Evolutionary conservation across 2,329 filamentous ascomycete genomes (phyloP).

Genomic region (Neurospora crassa): DNA sequence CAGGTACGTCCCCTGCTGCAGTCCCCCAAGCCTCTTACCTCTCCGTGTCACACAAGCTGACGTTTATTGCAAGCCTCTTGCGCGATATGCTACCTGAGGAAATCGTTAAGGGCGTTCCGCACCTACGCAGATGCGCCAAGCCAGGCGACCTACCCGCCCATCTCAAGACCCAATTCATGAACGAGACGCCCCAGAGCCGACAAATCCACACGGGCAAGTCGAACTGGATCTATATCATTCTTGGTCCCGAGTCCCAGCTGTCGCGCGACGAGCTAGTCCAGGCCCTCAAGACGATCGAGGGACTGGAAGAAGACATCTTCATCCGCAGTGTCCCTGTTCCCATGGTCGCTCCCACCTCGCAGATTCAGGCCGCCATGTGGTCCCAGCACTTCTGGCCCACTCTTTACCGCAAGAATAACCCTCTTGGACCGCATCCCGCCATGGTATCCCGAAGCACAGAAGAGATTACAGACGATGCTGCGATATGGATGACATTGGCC

Average conservation of each 20-base stretch:
- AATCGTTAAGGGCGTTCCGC: slow-evolving; percentile 54
- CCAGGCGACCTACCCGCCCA: slow-evolving; percentile 56
- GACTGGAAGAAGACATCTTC: slow-evolving; percentile 42
- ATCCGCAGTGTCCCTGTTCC: slow-evolving; percentile 60
- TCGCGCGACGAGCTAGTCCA: slow-evolving; percentile 41
- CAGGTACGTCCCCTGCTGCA: slow-evolving; percentile 37
- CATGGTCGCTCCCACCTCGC: slow-evolving; percentile 62
- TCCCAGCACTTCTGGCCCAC: slow-evolving; percentile 72
- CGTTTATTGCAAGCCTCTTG: slow-evolving; percentile 35
- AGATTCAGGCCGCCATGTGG: slow-evolving; percentile 66
- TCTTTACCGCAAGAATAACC: slow-evolving; percentile 79
- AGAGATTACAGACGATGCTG: slow-evolving; percentile 55
- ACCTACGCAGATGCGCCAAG: slow-evolving; percentile 70
- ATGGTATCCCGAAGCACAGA: slow-evolving; percentile 61
- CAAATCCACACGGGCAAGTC: slow-evolving; percentile 51
- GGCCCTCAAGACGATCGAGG: slow-evolving; percentile 38
- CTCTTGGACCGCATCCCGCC: slow-evolving; percentile 73
- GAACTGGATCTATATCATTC: slow-evolving; percentile 49
- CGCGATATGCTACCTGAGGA: slow-evolving; percentile 48
- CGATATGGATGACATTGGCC: slow-evolving; percentile 59
- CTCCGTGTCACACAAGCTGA: slow-evolving; percentile 19
- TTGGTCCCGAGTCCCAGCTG: slow-evolving; percentile 42
- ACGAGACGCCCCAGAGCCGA: slow-evolving; percentile 42
- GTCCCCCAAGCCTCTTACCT: background rate
- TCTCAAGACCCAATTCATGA: slow-evolving; percentile 52